Percentiles rank a stretch among this genome's conserved stretches.
Evolutionary conservation across 345 rosid species (phyloP).

Genomic region (Schrenkiella parvula): DNA sequence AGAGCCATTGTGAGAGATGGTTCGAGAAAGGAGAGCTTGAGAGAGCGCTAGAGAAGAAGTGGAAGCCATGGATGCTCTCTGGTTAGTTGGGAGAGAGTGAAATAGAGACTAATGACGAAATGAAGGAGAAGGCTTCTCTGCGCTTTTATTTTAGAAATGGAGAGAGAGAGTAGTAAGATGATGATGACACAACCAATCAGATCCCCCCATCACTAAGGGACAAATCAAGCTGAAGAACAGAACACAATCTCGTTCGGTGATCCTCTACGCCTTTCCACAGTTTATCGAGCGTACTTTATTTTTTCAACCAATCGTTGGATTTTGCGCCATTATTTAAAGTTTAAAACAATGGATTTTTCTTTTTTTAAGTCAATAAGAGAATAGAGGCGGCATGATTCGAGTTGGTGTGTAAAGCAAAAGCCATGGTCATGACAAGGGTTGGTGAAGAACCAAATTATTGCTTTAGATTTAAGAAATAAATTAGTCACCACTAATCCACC

Average conservation of each 20-base stretch:
- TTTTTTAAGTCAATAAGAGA: neutral
- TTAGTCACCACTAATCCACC: constrained; percentile 8
- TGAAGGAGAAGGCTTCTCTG: neutral
- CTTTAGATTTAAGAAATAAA: neutral
- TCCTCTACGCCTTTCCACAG: constrained; percentile 26
- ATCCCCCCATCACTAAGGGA: neutral
- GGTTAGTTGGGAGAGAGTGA: constrained; percentile 2
- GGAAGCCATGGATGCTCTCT: constrained; percentile 46
- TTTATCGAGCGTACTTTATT: neutral
- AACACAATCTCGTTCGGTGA: constrained; percentile 30
- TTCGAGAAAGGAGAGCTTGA: constrained; percentile 47
- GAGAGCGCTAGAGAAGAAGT: constrained; percentile 51
- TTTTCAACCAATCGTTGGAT: neutral
- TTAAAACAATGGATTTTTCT: no score
- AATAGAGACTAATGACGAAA: neutral
- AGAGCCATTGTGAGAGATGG: constrained; percentile 39
- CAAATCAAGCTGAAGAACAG: neutral
- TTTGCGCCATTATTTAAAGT: neutral
- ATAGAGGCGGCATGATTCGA: neutral
- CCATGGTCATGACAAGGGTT: neutral
- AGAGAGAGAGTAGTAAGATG: no score
- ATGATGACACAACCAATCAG: neutral
- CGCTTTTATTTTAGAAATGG: no score
- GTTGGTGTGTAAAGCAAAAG: constrained; percentile 20
- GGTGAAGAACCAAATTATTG: constrained; percentile 17